Conservation (phyloP, 345 rosid species). For the Lepidium aucheri region DNA sequence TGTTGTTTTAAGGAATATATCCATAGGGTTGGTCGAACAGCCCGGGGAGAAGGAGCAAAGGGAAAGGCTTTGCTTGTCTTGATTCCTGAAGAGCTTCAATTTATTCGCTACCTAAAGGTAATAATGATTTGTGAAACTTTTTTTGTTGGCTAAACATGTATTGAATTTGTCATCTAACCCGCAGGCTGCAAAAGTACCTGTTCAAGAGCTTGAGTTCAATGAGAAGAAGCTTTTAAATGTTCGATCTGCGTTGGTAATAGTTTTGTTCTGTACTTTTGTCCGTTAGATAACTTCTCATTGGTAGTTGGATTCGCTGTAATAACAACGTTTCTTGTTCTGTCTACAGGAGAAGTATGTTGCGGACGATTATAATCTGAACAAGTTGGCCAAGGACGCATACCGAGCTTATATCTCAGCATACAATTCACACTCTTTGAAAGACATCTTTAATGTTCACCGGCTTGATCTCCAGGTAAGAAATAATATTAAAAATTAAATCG, state of each 20-base stretch:
- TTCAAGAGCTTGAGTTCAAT: slow-evolving; percentile 78
- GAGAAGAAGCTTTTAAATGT: slow-evolving; percentile 76
- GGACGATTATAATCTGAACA: slow-evolving; percentile 64
- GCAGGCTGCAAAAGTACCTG: slow-evolving; percentile 92
- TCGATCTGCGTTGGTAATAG: slow-evolving; percentile 75
- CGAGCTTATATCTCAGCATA: slow-evolving; percentile 83
- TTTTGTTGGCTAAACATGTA: not conserved
- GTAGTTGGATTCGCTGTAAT: not conserved
- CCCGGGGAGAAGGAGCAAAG: slow-evolving; percentile 96
- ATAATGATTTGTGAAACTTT: not conserved
- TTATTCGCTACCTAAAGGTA: slow-evolving; percentile 87
- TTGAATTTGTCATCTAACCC: not conserved
- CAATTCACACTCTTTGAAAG: slow-evolving; percentile 94
- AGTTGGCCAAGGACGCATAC: slow-evolving; percentile 93
- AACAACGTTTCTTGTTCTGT: not conserved
- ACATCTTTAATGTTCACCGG: slow-evolving; percentile 87
- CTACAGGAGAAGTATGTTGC: slow-evolving; percentile 78
- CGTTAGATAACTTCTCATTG: not conserved
- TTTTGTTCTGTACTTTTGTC: not conserved
- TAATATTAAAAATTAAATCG: not conserved
- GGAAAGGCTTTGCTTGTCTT: slow-evolving; percentile 91
- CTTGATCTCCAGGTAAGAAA: slow-evolving; percentile 76
- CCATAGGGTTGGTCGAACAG: slow-evolving; percentile 98
- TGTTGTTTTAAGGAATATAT: slow-evolving; percentile 71
- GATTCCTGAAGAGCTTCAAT: slow-evolving; percentile 91